phyloP scores from a whole-genome alignment of 202 grass and related monocot genomes.

The Thinopyrum obtusiflorum region DNA sequence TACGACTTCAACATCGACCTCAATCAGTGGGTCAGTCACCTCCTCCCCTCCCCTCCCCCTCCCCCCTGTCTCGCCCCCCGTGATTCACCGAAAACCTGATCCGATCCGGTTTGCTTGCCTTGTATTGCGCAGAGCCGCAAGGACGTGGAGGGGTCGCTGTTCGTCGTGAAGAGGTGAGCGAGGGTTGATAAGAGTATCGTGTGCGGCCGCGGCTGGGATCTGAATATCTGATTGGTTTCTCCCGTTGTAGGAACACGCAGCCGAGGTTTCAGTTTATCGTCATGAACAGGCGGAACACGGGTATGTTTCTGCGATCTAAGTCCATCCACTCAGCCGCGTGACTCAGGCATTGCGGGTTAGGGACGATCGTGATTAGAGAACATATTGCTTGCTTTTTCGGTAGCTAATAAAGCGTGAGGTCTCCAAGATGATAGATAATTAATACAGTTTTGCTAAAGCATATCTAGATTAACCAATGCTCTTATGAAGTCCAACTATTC shows the following conservation, averaged over 20 bases:
- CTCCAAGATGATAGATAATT: not conserved
- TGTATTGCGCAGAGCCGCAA: slow-evolving; percentile 67
- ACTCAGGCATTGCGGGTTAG: not conserved
- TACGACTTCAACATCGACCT: slow-evolving; percentile 89
- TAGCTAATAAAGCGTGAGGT: not conserved
- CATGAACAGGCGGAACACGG: slow-evolving; percentile 72
- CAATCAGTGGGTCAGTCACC: slow-evolving; percentile 64
- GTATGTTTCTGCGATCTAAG: slow-evolving; percentile 26
- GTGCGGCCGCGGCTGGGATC: slow-evolving; percentile 10
- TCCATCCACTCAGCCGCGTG: not conserved
- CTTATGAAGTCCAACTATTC: not conserved
- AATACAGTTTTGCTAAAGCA: not conserved
- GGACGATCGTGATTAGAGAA: not conserved
- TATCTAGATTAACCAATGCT: not conserved
- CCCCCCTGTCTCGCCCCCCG: not conserved
- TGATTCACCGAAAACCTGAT: not conserved
- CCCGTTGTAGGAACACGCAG: slow-evolving; percentile 54
- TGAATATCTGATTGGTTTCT: slow-evolving; percentile 29
- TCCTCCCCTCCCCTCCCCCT: not conserved
- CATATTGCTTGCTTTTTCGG: not conserved
- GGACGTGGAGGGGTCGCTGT: slow-evolving; percentile 85
- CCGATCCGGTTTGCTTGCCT: slow-evolving; percentile 29
- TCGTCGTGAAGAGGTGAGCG: slow-evolving; percentile 82
- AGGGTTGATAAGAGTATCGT: not conserved
- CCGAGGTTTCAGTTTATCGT: slow-evolving; percentile 69